Percentiles rank a stretch among this genome's conserved stretches.
phyloP scores from a whole-genome alignment of 2,329 filamentous ascomycete species.

The Emericellopsis atlantica region DNA sequence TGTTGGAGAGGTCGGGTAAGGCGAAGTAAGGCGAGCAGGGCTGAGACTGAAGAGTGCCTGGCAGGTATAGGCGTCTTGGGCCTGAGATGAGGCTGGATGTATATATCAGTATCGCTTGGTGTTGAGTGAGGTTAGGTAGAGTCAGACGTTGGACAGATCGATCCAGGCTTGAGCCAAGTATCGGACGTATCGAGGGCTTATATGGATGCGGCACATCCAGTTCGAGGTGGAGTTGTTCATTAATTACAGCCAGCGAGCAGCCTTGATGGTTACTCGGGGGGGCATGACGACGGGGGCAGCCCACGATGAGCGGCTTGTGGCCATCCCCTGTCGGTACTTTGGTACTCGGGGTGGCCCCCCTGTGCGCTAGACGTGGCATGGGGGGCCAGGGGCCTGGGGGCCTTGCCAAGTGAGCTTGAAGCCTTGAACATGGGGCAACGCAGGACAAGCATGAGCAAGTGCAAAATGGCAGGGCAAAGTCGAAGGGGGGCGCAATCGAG shows the following conservation, averaged over 20 bases:
- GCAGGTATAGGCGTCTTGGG: no score
- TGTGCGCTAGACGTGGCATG: not conserved
- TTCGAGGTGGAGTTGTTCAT: constrained; percentile 7
- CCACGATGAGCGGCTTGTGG: constrained; percentile 5
- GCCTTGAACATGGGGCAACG: no score
- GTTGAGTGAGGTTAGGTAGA: not conserved
- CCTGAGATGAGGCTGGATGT: no score
- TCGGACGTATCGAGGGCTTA: constrained; percentile 16
- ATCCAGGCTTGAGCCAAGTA: not conserved
- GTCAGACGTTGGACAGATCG: not conserved
- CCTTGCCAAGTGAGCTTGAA: no score
- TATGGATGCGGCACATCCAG: constrained; percentile 16
- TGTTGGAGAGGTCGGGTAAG: no score
- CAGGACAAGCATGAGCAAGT: no score
- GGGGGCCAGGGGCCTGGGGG: not conserved
- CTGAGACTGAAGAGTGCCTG: no score
- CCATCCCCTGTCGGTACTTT: not conserved
- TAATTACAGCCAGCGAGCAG: not conserved
- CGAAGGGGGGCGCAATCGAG: no score
- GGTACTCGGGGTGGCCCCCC: not conserved
- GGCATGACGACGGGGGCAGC: constrained; percentile 13
- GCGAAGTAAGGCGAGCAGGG: no score
- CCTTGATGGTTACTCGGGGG: constrained; percentile 1
- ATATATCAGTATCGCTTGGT: not conserved
- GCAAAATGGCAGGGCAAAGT: no score